A percentile compares a stretch with the other conserved stretches of the same genome.
These are phyloP conservation scores for Leccinum huronense DNA, from an alignment of 1,284 basidiomycete species.

Conservation along the genomic window DNA sequence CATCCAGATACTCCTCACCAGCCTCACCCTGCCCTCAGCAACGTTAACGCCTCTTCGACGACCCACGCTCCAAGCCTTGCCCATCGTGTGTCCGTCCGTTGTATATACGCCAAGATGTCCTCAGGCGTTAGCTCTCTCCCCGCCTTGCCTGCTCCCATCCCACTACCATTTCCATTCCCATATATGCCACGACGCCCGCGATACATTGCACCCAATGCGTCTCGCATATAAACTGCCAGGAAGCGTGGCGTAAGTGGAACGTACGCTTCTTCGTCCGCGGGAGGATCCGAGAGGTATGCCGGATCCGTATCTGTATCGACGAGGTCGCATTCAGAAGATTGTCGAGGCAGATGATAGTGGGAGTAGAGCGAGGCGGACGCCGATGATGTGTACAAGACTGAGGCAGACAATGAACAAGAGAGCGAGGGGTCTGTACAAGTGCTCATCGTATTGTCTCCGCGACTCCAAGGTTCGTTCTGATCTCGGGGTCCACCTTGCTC, in stretches of 20 bases:
- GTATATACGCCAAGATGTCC: conserved; percentile 48
- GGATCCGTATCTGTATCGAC: conserved; percentile 38
- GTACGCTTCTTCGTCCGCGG: conserved; percentile 53
- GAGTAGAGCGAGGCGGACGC: conserved; percentile 28
- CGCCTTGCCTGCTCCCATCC: neutral
- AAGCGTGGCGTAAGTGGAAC: conserved; percentile 54
- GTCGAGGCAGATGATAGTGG: conserved; percentile 25
- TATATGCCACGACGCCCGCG: conserved; percentile 6
- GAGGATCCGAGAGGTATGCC: conserved; percentile 59
- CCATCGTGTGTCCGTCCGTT: conserved; percentile 59
- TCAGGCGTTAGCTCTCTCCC: conserved; percentile 41
- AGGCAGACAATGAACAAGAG: conserved; percentile 10
- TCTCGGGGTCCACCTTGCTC: conserved; percentile 5
- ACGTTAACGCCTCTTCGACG: conserved; percentile 53
- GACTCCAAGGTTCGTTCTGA: conserved; percentile 44
- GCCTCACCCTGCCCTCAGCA: conserved; percentile 12
- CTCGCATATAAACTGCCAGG: conserved; percentile 48
- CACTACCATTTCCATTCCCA: conserved; percentile 5
- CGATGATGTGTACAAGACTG: conserved; percentile 18
- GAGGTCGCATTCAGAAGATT: neutral
- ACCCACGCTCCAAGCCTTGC: conserved; percentile 58
- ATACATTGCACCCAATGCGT: conserved; percentile 41
- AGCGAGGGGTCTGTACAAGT: conserved; percentile 13
- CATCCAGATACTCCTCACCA: neutral
- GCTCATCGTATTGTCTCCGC: conserved; percentile 22